Percentiles rank a stretch among this genome's conserved stretches.
phyloP scores from a whole-genome alignment of 2,329 filamentous ascomycete species.

The Biscogniauxia marginata region DNA sequence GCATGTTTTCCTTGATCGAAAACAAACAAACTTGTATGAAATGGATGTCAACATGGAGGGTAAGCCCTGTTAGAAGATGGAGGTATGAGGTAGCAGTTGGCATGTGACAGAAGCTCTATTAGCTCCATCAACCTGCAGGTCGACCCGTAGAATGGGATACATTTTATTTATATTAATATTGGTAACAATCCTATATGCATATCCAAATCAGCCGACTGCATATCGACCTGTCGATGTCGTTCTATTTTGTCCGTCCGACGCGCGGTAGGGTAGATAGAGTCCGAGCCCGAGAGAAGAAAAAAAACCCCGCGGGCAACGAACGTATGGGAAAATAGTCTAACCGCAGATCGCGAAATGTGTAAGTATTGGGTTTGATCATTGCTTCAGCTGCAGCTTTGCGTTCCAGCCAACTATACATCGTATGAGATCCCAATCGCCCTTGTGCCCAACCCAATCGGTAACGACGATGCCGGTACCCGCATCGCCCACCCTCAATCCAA shows the following conservation, averaged over 20 bases:
- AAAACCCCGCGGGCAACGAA: too few relatives aligned
- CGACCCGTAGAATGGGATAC: neutral
- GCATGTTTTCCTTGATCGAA: neutral
- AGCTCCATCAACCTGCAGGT: neutral
- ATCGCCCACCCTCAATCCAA: slow-evolving; percentile 57
- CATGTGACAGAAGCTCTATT: neutral
- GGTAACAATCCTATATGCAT: neutral
- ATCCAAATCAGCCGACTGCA: neutral
- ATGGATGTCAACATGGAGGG: neutral
- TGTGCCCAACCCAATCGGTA: slow-evolving; percentile 86
- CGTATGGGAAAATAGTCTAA: neutral
- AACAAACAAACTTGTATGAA: neutral
- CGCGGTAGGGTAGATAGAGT: neutral
- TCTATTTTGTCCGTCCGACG: neutral
- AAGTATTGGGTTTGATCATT: slow-evolving; percentile 24
- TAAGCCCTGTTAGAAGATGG: too few relatives aligned
- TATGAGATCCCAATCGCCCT: slow-evolving; percentile 88
- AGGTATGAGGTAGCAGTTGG: neutral
- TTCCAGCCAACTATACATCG: slow-evolving; percentile 92
- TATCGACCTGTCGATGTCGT: neutral
- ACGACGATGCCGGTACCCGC: slow-evolving; percentile 85
- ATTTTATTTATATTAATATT: neutral
- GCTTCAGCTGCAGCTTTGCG: slow-evolving; percentile 56
- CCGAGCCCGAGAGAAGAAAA: neutral
- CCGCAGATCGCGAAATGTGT: neutral